A percentile compares a stretch with the other conserved stretches of the same genome.
Conservation (phyloP, 176 grass and related monocot genomes). For the Musa schizocarpa region DNA sequence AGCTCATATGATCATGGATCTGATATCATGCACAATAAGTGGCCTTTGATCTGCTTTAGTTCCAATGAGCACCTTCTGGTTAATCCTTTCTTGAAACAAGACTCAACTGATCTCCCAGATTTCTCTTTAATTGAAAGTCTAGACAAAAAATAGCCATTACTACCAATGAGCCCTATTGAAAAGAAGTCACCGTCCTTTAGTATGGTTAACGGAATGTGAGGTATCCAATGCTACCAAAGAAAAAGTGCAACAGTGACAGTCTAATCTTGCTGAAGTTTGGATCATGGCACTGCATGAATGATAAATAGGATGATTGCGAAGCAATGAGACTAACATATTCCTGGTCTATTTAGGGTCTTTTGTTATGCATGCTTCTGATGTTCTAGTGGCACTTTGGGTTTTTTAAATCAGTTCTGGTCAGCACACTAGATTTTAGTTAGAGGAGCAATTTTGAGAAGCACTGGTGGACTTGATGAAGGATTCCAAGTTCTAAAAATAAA, state of each 20-base stretch:
- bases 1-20: neutral
- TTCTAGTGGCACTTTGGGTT: neutral
- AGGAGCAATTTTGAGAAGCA: neutral
- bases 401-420: neutral
- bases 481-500: no score
- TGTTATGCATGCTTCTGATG: no score
- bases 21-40: neutral
- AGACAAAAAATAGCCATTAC: neutral
- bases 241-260: no score
- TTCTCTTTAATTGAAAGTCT: neutral
- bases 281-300: neutral
- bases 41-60: neutral
- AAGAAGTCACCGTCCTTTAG: neutral
- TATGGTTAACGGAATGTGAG: neutral
- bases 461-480: no score
- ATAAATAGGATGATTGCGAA: neutral
- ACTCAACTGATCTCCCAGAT: neutral
- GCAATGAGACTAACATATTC: neutral
- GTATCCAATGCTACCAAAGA: no score
- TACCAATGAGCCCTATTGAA: neutral
- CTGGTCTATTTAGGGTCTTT: neutral
- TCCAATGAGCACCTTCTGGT: neutral
- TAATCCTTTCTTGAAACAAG: neutral
- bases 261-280: no score
- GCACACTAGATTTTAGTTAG: neutral